Base-by-base conservation (phyloP, 1,139 yeast species). In the Entelexis sorbosivorans region DNA sequence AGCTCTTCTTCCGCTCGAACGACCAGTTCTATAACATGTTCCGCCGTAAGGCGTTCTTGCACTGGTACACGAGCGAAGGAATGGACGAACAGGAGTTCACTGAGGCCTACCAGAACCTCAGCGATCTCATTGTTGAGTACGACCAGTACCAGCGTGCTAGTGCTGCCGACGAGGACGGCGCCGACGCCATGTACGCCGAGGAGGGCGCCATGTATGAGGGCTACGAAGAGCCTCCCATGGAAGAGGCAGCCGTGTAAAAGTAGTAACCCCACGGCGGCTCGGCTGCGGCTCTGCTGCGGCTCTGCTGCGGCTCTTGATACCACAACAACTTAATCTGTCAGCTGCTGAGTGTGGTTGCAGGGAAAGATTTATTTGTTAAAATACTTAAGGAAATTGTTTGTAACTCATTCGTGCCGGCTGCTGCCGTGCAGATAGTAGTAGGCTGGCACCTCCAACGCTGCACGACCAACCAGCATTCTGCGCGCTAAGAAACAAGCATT, bases 31-130 rank as follows among this genome's bases (percentile, higher is more conserved):
- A 64, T 31, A 67, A 69, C 58, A 71, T 71, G 75, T 71, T 70
- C 66, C 64, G 67, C 55, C 63, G 74, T 47, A 64, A 68, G 57
- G 75, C 75, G 33, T 71, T 72, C 67, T 59, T 71, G 59, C 75
- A 71, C 58, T 72, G 75, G 73, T 71, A 71, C 61, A 68, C 72
- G 20, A 65, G 69, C 35, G 75, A 71, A 58, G 75, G 75, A 51
- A 72, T 71, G 75, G 75, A 71, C 51, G 72, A 66, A 60, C 65
- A 66, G 56, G 75, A 71, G 60, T 72, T 71, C 63, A 66, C 70
- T 32, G 75, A 72, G 60, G 75, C 75, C 16, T 70, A 70, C 56
- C 65, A 71, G 49, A 71, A 71, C 61, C 61, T 71, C 60, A 64
- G 64, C 52, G 75, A 71, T 53, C 62, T 71, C 46, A 69, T 72